These are phyloP conservation scores for Candida dendrica DNA, from an alignment of 805 yeast species.

Conservation along the genomic window DNA sequence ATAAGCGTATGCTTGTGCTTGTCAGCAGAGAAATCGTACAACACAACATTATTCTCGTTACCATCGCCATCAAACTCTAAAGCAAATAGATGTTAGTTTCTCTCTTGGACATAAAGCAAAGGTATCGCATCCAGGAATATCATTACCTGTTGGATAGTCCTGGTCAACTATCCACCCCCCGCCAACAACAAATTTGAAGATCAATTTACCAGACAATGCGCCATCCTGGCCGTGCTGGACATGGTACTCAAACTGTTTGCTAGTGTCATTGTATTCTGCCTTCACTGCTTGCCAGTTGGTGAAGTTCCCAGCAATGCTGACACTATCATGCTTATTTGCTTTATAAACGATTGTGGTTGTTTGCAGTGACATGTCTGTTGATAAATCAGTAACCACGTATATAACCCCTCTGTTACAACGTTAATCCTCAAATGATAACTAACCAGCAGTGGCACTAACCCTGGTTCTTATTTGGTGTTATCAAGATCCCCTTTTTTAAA, in stretches of 20 bases:
- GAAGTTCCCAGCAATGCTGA: conserved; percentile 32
- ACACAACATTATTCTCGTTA: conserved; percentile 30
- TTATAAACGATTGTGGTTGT: conserved; percentile 8
- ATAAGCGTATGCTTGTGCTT: background rate
- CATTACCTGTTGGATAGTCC: conserved; percentile 16
- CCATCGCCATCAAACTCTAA: conserved; percentile 27
- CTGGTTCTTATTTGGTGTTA: no score
- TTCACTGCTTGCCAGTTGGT: conserved; percentile 23
- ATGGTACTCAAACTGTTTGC: conserved; percentile 7
- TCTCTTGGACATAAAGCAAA: no score
- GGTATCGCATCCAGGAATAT: no score
- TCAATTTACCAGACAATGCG: conserved; percentile 13
- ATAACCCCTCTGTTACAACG: no score
- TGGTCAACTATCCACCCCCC: conserved; percentile 14
- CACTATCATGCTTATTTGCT: conserved; percentile 8
- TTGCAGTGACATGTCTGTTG: background rate
- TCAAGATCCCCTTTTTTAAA: no score
- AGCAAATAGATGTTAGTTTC: conserved; percentile 9
- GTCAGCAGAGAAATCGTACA: conserved; percentile 8
- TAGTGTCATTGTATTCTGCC: conserved; percentile 5
- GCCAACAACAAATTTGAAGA: conserved; percentile 19
- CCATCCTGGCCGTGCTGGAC: conserved; percentile 5
- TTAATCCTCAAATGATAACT: no score
- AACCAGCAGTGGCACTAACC: no score
- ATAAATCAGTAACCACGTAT: no score